Evolutionary conservation across 805 yeast genomes (phyloP).

Genomic region (Martiniozyma abietophila): DNA sequence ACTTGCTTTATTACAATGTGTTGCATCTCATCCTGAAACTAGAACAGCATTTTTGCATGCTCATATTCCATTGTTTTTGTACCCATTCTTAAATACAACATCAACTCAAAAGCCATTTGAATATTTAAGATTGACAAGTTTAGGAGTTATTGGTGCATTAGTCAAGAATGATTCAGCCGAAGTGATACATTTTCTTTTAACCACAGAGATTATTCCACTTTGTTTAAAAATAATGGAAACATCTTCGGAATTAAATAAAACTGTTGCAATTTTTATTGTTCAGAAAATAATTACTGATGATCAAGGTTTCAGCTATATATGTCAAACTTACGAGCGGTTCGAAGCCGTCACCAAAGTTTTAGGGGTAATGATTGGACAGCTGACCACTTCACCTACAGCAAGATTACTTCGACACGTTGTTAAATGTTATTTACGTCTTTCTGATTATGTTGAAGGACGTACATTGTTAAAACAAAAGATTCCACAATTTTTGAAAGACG

Average conservation of each 20-base stretch:
- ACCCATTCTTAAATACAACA: slow-evolving; percentile 88
- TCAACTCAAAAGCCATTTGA: slow-evolving; percentile 91
- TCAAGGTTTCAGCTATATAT: slow-evolving; percentile 81
- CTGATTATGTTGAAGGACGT: slow-evolving; percentile 87
- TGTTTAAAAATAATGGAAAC: slow-evolving; percentile 94
- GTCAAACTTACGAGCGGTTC: slow-evolving; percentile 92
- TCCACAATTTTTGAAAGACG: slow-evolving; percentile 83
- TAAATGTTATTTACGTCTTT: slow-evolving; percentile 81
- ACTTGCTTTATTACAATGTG: slow-evolving; percentile 87
- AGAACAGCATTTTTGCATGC: slow-evolving; percentile 78
- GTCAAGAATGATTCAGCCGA: slow-evolving; percentile 95
- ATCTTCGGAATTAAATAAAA: slow-evolving; percentile 86
- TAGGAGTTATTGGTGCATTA: slow-evolving; percentile 94
- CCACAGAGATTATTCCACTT: slow-evolving; percentile 95
- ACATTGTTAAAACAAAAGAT: slow-evolving; percentile 73
- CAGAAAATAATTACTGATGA: slow-evolving; percentile 91
- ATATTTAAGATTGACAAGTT: slow-evolving; percentile 81
- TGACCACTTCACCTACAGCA: slow-evolving; percentile 67
- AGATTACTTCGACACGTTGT: slow-evolving; percentile 87
- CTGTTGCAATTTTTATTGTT: slow-evolving; percentile 93
- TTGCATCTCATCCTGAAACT: slow-evolving; percentile 90
- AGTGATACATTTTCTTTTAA: slow-evolving; percentile 79
- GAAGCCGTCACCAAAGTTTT: slow-evolving; percentile 89
- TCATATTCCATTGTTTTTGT: slow-evolving; percentile 83
- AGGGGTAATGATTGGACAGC: slow-evolving; percentile 76